phyloP scores from a whole-genome alignment of 1,139 yeast species.

The Lodderomyces pseudojiufengensis region DNA sequence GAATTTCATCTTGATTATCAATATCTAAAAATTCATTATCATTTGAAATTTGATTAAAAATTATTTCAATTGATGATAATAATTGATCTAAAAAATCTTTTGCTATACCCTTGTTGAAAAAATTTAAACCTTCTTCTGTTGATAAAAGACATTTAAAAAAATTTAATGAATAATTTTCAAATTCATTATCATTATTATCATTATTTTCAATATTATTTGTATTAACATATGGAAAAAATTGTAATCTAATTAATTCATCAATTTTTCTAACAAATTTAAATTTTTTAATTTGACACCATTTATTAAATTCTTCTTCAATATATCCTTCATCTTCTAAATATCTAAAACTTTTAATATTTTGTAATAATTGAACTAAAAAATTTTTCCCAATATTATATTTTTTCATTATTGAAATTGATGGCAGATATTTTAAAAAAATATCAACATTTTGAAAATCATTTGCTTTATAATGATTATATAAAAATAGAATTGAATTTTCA shows the following conservation, averaged over 20 bases:
- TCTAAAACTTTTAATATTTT: slow-evolving; percentile 32
- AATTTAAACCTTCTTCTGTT: slow-evolving; percentile 72
- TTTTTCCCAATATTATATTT: slow-evolving; percentile 22
- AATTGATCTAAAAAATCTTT: slow-evolving; percentile 26
- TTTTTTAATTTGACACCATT: slow-evolving; percentile 24
- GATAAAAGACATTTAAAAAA: slow-evolving; percentile 78
- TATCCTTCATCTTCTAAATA: slow-evolving; percentile 34
- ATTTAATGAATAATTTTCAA: slow-evolving; percentile 48
- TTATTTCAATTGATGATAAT: slow-evolving; percentile 20
- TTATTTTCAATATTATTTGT: slow-evolving; percentile 7
- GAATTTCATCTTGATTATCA: slow-evolving; percentile 12
- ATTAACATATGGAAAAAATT: slow-evolving; percentile 26
- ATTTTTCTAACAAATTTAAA: slow-evolving; percentile 24
- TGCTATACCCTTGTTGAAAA: slow-evolving; percentile 25
- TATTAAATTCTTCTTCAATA: slow-evolving; percentile 28
- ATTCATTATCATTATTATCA: slow-evolving; percentile 7
- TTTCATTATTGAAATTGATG: slow-evolving; percentile 29
- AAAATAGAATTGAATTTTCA: slow-evolving; percentile 50
- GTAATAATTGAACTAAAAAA: slow-evolving; percentile 28
- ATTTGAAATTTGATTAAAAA: slow-evolving; percentile 15
- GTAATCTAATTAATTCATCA: slow-evolving; percentile 20
- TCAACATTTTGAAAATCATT: slow-evolving; percentile 18
- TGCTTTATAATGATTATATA: slow-evolving; percentile 16
- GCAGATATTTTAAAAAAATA: slow-evolving; percentile 28
- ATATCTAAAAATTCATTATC: slow-evolving; percentile 16